Conservation (phyloP, 306 rosid genomes). For the barrel medic (Medicago truncatula) region MtrunA17r5.0-ANR NC_053045.1:64319501-64320000, state of each 20-base stretch:
- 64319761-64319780: constrained; percentile 54
- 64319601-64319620: constrained; percentile 67
- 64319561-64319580: constrained; percentile 53
- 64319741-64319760: constrained; percentile 54
- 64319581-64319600: constrained; percentile 57
- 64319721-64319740: constrained; percentile 58
- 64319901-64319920: constrained; percentile 68
- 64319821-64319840: constrained; percentile 62
- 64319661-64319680: constrained; percentile 35
- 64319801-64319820: constrained; percentile 54
- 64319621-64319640: constrained; percentile 60
- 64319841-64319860: constrained; percentile 73
- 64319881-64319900: constrained; percentile 68
- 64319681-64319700: constrained; percentile 51
- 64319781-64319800: constrained; percentile 52
- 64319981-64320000: constrained; percentile 29
- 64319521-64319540: constrained; percentile 54
- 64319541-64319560: constrained; percentile 51
- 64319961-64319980: constrained; percentile 30
- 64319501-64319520: constrained; percentile 50
- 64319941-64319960: constrained; percentile 46
- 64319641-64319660: constrained; percentile 44
- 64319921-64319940: constrained; percentile 65
- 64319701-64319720: constrained; percentile 57
- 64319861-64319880: constrained; percentile 64